Base-by-base conservation (phyloP, 345 rosid genomes). In the Salix exigua region DNA sequence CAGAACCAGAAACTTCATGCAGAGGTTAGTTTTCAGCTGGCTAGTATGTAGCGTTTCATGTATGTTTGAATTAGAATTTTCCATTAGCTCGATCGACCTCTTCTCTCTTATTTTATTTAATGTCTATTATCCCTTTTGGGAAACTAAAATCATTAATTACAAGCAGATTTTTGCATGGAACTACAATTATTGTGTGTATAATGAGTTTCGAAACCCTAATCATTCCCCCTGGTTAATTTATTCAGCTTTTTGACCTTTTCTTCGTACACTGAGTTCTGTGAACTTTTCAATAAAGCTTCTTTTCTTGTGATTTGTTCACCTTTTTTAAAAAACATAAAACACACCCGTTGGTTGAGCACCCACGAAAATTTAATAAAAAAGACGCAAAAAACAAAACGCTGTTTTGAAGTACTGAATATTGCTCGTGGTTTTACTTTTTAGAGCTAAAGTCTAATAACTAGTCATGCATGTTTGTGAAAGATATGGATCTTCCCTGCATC, bases 1-100 rank as follows among this genome's bases (percentile, higher is more conserved):
- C 98, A 91, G 51, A 94, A 96, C 88, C 95, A 88, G 63, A 89
- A 88, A 71, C 92, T 96, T 53, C 97, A 91, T 68, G 88, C 91
- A 30, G 89, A 96, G 98, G 99, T 92, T 42, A 42, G 46, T 42
- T 42, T 40, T 11, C 46, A 42, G 13, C 0, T 42, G 13, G 14
- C 14, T 42, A 10, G 12, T 42, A 42, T 58, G 1, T 10, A 23
- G 14, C 9, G 26, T 12, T 58, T 23, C 28, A n/a, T 58, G 63
- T 23, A n/a, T 58, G 63, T 23, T 58, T 58, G 63, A 9, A 10
- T 58, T 58, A 23, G 10, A n/a, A 8, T 23, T 58, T 58, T 25
- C 28, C 14, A 58, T 58, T 23, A 4, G 28, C 25, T 58, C 63
- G 28, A 58, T 58, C 63, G 28, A 58, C 25, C 6, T 58, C 63